Evolutionary conservation across 176 grass and related monocot species (phyloP), one percentile per base, ranked within the genome.

Genomic region (Phoenix dactylifera): DNA sequence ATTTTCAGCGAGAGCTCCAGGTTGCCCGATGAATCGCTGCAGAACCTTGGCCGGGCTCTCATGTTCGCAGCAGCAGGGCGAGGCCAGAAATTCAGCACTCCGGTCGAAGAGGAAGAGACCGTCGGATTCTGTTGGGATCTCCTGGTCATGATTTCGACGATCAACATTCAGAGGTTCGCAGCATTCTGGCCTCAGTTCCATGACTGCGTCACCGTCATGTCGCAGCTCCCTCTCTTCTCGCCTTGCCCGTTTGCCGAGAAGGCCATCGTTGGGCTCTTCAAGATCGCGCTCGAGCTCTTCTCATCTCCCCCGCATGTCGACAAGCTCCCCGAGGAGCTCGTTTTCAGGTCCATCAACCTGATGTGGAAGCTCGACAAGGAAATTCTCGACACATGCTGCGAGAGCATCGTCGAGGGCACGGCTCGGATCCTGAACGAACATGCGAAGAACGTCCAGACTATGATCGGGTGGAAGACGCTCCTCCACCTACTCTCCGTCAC

Each of bases 341-440:
- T 97, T 26, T 82, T 82, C 81, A 91, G 88, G 71, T 91, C 92
- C 1, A 88, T 88, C 62, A 86, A 90, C 68, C 51, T 88, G 17
- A 97, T 90, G 72, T 84, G 83, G 64, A 91, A 89, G 74, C 79
- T 97, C 6, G 92, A 97, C 60, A 91, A 97, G 80, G 83, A 89
- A 65, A 85, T 97, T 64, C 77, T 87, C 0, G 87, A 97, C 78
- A 85, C 82, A 0, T 97, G 87, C 65, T 90, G 80, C 61, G 81
- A 88, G 64, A 75, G 61, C 75, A 90, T 97, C 18, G 68, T 77
- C 0, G 83, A 89, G 26, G 68, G 61, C 58, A 73, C 83, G 15
- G 79, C 74, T 4, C 73, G 64, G 24, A 76, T 97, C 5, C 72
- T 97, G 24, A 67, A 60, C 25, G 81, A 85, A 3, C 69, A 88